These are phyloP conservation scores for Trichophyton benhamiae DNA, from an alignment of 2,329 filamentous ascomycete genomes.

Conservation along the genomic window DNA sequence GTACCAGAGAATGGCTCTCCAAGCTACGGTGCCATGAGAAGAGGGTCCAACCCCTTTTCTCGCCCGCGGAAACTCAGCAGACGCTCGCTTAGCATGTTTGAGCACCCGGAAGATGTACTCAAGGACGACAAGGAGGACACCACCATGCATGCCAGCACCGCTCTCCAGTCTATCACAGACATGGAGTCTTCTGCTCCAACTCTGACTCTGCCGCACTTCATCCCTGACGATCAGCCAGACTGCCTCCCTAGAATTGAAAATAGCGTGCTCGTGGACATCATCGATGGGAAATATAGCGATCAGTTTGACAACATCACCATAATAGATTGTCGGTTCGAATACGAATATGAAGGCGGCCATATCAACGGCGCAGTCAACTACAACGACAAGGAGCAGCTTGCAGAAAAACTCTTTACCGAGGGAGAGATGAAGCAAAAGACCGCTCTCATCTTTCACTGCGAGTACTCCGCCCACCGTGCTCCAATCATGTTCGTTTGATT, in stretches of 20 bases:
- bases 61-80: conserved; percentile 80
- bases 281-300: conserved; percentile 70
- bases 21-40: conserved; percentile 56
- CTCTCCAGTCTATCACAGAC: conserved; percentile 67
- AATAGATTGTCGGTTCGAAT: conserved; percentile 96
- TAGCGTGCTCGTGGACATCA: conserved; percentile 68
- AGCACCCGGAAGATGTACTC: conserved; percentile 77
- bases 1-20: conserved; percentile 60
- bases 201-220: conserved; percentile 71
- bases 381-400: conserved; percentile 86
- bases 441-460: conserved; percentile 87
- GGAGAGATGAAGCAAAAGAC: conserved; percentile 56
- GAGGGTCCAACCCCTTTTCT: conserved; percentile 57
- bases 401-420: conserved; percentile 60
- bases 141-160: conserved; percentile 41
- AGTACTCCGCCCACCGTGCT: conserved; percentile 93
- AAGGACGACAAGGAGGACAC: conserved; percentile 54
- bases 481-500: conserved; percentile 59
- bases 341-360: conserved; percentile 94
- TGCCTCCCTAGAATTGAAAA: conserved; percentile 77
- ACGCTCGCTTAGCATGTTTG: conserved; percentile 95
- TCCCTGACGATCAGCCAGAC: conserved; percentile 66
- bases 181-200: conserved; percentile 58
- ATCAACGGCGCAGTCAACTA: conserved; percentile 90
- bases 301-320: conserved; percentile 71